Percentiles rank a stretch among this genome's conserved stretches.
phyloP scores from a whole-genome alignment of 768 basidiomycete species.

The Lactarius hatsudake region DNA sequence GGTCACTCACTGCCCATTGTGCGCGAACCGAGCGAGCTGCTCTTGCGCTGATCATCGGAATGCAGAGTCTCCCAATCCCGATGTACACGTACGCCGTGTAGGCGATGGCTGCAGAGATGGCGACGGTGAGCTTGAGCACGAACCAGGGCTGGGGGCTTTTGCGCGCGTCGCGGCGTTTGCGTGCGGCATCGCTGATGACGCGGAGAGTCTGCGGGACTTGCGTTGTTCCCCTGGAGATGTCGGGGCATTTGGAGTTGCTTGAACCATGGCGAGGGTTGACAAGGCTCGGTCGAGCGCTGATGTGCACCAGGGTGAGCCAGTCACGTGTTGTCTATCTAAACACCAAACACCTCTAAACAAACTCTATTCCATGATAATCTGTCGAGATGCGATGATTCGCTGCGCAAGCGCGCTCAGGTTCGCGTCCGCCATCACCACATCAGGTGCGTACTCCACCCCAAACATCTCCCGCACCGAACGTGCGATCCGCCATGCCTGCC shows the following conservation, averaged over 20 bases:
- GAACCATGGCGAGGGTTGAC: neutral
- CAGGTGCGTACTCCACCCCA: conserved; percentile 81
- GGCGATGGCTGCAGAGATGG: conserved; percentile 52
- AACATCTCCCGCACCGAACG: conserved; percentile 76
- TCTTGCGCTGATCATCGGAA: conserved; percentile 59
- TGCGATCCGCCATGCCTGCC: conserved; percentile 88
- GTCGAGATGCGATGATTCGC: conserved; percentile 76
- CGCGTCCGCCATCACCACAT: conserved; percentile 92
- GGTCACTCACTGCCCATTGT: conserved; percentile 65
- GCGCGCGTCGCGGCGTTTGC: conserved; percentile 27
- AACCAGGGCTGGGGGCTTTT: conserved; percentile 67
- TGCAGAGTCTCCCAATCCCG: conserved; percentile 63
- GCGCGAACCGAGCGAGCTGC: conserved; percentile 45
- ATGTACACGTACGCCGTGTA: conserved; percentile 81
- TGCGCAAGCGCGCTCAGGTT: conserved; percentile 84
- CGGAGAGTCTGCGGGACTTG: neutral
- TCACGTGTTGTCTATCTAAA: neutral
- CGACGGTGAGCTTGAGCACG: conserved; percentile 64
- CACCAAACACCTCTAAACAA: neutral
- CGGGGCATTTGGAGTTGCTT: neutral
- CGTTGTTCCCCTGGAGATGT: neutral
- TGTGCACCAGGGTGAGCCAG: no score
- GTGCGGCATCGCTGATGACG: conserved; percentile 9
- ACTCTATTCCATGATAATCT: conserved; percentile 37
- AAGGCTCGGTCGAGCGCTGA: neutral